These are phyloP conservation scores for Penicillium sp. DNA, from an alignment of 2,329 filamentous ascomycete genomes.

Conservation along the genomic window DNA sequence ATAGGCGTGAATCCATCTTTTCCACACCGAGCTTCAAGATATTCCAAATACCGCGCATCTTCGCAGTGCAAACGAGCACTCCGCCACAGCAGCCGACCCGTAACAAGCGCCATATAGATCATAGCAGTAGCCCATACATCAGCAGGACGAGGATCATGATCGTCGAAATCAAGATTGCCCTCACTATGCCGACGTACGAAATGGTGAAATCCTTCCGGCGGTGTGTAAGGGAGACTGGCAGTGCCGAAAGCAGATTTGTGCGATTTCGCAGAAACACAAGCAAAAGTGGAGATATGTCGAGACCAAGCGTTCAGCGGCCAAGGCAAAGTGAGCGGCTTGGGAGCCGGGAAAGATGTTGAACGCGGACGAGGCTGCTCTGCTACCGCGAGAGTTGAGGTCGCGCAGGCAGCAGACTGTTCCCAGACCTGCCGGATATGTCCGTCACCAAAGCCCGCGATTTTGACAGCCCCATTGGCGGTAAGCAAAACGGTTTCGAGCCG, in stretches of 20 bases:
- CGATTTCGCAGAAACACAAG: neutral
- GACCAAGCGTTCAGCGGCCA: slow-evolving; percentile 10
- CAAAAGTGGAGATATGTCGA: neutral
- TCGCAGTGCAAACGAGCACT: slow-evolving; percentile 24
- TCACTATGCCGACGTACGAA: neutral
- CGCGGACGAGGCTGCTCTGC: neutral
- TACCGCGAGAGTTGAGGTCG: neutral
- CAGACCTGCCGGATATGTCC: slow-evolving; percentile 71
- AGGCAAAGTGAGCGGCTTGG: slow-evolving; percentile 14
- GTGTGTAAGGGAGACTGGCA: slow-evolving; percentile 18
- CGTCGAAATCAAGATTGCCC: neutral
- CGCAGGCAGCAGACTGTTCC: slow-evolving; percentile 12
- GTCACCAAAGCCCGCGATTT: slow-evolving; percentile 89
- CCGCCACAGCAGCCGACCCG: slow-evolving; percentile 29
- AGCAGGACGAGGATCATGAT: slow-evolving; percentile 13
- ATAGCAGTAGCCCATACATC: slow-evolving; percentile 36
- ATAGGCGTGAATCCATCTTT: slow-evolving; percentile 30
- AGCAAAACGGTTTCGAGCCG: slow-evolving; percentile 95
- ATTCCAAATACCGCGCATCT: slow-evolving; percentile 28
- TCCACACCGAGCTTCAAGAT: slow-evolving; percentile 17
- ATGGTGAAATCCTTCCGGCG: slow-evolving; percentile 18
- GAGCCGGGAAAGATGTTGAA: neutral
- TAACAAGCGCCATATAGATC: slow-evolving; percentile 30
- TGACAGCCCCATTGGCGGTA: slow-evolving; percentile 75
- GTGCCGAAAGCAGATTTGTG: slow-evolving; percentile 15